Conservation (phyloP, 2,329 filamentous ascomycete genomes). For the Dryadomyces quercivorus region DNA sequence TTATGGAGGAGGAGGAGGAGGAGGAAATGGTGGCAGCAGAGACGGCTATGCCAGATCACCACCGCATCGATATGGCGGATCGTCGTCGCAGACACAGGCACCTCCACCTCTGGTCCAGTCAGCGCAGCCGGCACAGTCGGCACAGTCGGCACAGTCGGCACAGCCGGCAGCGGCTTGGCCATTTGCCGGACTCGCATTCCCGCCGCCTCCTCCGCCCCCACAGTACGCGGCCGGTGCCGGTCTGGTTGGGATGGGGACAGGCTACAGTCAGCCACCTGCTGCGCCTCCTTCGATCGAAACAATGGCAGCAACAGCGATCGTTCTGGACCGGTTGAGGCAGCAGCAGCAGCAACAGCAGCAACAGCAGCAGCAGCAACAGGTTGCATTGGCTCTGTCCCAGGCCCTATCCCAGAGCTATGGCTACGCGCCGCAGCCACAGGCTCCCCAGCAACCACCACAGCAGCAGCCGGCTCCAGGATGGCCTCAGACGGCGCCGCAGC, state of each 20-base stretch:
- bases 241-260: background rate
- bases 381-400: background rate
- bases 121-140: slow-evolving; percentile 1
- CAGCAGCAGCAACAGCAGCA: slow-evolving; percentile 22
- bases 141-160: slow-evolving; percentile 11
- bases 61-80: background rate
- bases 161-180: slow-evolving; percentile 3
- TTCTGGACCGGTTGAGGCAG: slow-evolving; percentile 12
- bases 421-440: slow-evolving; percentile 1
- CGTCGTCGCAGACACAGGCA: background rate
- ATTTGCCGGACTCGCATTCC: slow-evolving; percentile 9
- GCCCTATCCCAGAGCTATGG: background rate
- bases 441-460: slow-evolving; percentile 1
- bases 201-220: slow-evolving; percentile 18
- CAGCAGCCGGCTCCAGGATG: background rate
- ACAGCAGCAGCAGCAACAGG: slow-evolving; percentile 11
- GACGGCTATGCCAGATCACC: background rate
- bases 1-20: slow-evolving; percentile 22
- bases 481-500: background rate
- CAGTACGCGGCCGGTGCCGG: background rate
- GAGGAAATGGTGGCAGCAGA: background rate
- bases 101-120: slow-evolving; percentile 3
- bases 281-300: background rate
- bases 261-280: background rate
- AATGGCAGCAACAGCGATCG: slow-evolving; percentile 3